Evolutionary conservation across 768 basidiomycete species (phyloP), one percentile per base, ranked within the genome.

Genomic region (Phylloporus arenicola): DNA sequence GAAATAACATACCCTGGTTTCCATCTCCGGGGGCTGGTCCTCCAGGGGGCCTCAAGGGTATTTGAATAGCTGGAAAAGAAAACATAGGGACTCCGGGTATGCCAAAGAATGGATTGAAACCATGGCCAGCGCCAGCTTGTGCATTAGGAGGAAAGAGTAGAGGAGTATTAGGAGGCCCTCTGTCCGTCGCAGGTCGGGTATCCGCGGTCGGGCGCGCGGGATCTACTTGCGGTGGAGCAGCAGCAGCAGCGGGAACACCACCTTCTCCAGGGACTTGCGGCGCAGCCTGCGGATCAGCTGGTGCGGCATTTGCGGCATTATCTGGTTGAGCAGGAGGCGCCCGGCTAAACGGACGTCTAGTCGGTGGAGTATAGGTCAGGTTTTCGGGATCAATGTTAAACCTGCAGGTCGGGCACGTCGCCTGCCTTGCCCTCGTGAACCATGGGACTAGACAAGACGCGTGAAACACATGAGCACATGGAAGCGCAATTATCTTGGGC

Each of bases 371-470:
- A 48, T 72, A 80, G 0, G 86, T 88, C 41, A 89, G 65, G 50
- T 83, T 83, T 48, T 88, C 82, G 0, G 88, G 88, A 60, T 91
- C 88, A 47, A 91, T 79, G 55, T 91, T 83, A 59, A 91, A 91
- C 54, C 88, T 72, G 67, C 88, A 91, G 0, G 86, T 86, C 0
- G 88, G 88, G 57, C 88, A 91, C 2, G 88, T 90, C 17, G 88
- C 89, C 56, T 86, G 84, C 38, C 74, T 76, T 11, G 87, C 84
- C 50, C 85, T 74, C 3, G 88, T 80, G 65, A 91, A 91, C 88
- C 88, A 91, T 1, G 88, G 88, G 10, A 86, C 63, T 31, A 91
- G 77, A 66, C 88, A 91, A 0, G 81, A 73, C 1, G 85, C 78
- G 57, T 91, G 88, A 70, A 90, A 91, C 45, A 87, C 81, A 64